Evolutionary conservation across 257 asterid species (phyloP), one percentile per base, ranked within the genome.

Genomic region (Petunia secreta): DNA sequence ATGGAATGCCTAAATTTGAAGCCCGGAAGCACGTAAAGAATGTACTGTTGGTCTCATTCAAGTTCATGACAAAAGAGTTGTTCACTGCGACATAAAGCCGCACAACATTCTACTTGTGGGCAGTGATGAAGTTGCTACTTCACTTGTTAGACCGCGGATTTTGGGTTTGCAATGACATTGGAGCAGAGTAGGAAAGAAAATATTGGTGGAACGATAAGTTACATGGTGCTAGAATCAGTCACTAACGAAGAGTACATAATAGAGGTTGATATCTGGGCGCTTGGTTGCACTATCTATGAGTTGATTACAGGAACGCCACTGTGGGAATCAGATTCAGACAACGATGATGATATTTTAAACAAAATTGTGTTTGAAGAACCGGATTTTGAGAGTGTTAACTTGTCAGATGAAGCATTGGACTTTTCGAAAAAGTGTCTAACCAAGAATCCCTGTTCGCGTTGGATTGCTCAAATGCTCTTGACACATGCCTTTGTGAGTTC

Each of bases 1-100:
- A 14, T 25, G 63, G 25, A 6, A 46, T 80, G 59, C 43, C 3
- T 43, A 62, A 36, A 8, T 15, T 36, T 10, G 66, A 60, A 59
- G 73, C 60, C 14, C 38, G 14, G 36, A 34, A 25, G 14, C 8
- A 44, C 16, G 73, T 75, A 2, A 37, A 10, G 40, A 59, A 79
- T 1, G 16, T 80, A 10, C 64, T 74, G 1, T 46, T 41, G 84
- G 80, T 0, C 54, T 81, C 2, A 46, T 36, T 36, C 40, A 62
- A 2, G 39, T 74, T 60, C 80, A 80, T 44, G 2, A 13, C 2
- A 46, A 46, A n/a, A 75, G 80, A 5, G 34, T 44, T 1, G 63
- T 39, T 1, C 83, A 80, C 5, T 80, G 80, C 4, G 83, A 81
- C 36, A 39, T 81, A 25, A 81, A 81, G 79, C 84, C 84, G 25